phyloP scores from a whole-genome alignment of 2,329 filamentous ascomycete species.

The Penicillium occitanis region DNA sequence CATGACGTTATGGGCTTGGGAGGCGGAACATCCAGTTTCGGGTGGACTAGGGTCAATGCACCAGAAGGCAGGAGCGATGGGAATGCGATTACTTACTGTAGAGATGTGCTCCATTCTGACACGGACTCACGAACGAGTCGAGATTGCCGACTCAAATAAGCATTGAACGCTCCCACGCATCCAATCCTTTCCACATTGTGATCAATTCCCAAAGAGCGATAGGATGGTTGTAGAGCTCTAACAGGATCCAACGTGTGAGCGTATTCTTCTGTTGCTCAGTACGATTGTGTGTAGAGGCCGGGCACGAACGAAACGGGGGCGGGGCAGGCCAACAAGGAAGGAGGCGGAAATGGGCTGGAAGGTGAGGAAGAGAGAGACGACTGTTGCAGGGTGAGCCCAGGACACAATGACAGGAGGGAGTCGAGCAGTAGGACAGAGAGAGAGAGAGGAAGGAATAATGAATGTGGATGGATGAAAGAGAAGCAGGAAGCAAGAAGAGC shows the following conservation, averaged over 20 bases:
- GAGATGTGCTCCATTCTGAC: constrained; percentile 34
- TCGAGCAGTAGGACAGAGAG: neutral
- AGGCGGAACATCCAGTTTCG: neutral
- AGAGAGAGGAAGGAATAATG: neutral
- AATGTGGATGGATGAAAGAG: neutral
- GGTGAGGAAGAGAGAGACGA: neutral
- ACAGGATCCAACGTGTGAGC: neutral
- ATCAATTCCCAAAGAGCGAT: constrained; percentile 2
- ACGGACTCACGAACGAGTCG: constrained; percentile 16
- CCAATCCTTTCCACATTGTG: constrained; percentile 22
- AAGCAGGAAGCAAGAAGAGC: neutral
- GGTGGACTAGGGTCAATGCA: neutral
- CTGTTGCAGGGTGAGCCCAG: neutral
- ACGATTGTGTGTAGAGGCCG: neutral
- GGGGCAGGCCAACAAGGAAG: constrained; percentile 13
- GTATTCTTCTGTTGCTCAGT: neutral
- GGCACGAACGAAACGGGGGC: constrained; percentile 8
- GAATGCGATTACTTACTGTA: constrained; percentile 29
- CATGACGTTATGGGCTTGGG: neutral
- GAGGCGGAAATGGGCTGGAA: neutral
- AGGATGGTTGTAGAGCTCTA: neutral
- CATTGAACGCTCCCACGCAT: constrained; percentile 23
- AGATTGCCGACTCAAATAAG: constrained; percentile 22
- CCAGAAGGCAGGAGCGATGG: neutral
- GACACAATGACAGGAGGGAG: neutral